Evolutionary conservation across 257 asterid species (phyloP).

Genomic region (Fraxinus americana): DNA sequence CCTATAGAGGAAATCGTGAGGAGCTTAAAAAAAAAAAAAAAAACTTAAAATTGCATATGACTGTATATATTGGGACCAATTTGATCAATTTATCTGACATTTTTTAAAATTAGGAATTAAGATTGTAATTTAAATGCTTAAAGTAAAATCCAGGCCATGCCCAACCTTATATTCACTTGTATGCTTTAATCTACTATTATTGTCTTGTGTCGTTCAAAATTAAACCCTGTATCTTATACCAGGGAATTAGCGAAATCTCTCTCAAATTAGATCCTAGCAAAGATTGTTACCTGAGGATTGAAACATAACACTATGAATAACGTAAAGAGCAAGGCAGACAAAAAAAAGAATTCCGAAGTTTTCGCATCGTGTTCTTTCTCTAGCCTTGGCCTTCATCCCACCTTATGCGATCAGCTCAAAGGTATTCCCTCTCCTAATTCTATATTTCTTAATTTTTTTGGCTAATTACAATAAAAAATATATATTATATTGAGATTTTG

Average conservation of each 20-base stretch:
- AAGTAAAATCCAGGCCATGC: neutral
- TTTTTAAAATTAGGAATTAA: too few relatives aligned
- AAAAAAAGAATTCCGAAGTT: conserved; percentile 45
- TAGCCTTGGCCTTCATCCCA: conserved; percentile 83
- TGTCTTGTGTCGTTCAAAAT: neutral
- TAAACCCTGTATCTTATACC: neutral
- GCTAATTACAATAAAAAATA: neutral
- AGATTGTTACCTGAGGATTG: neutral
- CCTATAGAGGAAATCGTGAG: too few relatives aligned
- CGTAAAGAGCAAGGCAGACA: conserved; percentile 15
- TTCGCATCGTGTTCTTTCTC: conserved; percentile 84
- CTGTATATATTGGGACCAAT: too few relatives aligned
- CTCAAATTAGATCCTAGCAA: neutral
- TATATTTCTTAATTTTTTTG: neutral
- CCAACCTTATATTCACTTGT: neutral
- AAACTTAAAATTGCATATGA: too few relatives aligned
- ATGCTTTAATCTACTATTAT: neutral
- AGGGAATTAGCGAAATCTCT: neutral
- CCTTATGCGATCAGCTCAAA: conserved; percentile 82
- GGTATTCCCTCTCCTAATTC: conserved; percentile 36
- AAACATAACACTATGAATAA: neutral
- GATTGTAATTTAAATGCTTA: too few relatives aligned
- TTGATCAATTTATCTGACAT: too few relatives aligned
- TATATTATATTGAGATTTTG: neutral
- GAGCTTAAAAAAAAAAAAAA: too few relatives aligned